Evolutionary conservation across 495 filamentous ascomycete genomes (phyloP).

Genomic region (Lepraria neglecta): DNA sequence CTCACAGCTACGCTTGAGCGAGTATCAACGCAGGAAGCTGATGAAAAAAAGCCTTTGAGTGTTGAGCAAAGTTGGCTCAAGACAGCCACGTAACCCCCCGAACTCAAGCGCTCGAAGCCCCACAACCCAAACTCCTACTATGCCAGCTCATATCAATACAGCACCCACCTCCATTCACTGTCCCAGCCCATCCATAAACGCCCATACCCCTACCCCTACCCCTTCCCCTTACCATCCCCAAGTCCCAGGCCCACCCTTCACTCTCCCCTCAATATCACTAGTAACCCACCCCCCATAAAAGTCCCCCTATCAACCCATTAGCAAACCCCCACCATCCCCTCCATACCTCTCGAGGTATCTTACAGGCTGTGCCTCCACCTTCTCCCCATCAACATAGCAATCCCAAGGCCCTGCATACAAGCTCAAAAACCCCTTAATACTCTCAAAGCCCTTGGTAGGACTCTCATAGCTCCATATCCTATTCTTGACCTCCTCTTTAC

Average conservation of each 20-base stretch:
- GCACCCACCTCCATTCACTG: background rate
- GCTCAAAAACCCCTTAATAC: conserved; percentile 45
- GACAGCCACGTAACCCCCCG: too few relatives aligned
- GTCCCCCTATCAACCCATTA: background rate
- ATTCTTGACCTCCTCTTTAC: conserved; percentile 39
- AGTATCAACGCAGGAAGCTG: too few relatives aligned
- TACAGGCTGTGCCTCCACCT: conserved; percentile 47
- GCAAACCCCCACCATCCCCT: background rate
- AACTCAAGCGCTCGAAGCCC: too few relatives aligned
- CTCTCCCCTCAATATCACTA: conserved; percentile 16
- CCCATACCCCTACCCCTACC: background rate
- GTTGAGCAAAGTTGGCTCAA: too few relatives aligned
- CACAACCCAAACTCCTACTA: too few relatives aligned
- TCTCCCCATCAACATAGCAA: conserved; percentile 55
- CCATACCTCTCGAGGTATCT: conserved; percentile 38
- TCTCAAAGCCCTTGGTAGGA: conserved; percentile 42
- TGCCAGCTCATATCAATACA: background rate
- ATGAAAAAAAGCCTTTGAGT: too few relatives aligned
- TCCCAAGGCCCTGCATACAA: conserved; percentile 54
- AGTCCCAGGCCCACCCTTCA: background rate
- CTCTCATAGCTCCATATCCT: conserved; percentile 50
- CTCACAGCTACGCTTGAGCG: too few relatives aligned
- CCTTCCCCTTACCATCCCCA: background rate
- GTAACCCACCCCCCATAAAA: conserved; percentile 40
- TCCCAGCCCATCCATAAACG: background rate